Evolutionary conservation across 257 asterid species (phyloP), one percentile per base, ranked within the genome.

Genomic region (Anisodus tanguticus): DNA sequence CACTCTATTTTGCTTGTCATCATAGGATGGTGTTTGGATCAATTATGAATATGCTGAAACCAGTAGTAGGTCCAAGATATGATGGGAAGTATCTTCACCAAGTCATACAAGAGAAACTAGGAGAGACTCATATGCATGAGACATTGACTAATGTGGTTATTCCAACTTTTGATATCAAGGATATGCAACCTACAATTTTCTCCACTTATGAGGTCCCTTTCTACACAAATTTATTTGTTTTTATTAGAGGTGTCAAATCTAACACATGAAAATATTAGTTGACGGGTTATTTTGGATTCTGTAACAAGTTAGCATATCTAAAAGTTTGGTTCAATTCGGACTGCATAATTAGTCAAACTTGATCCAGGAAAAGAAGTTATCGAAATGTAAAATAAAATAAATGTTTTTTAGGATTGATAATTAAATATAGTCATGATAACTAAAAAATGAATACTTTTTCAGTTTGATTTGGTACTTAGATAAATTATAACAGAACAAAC

Each of bases 151-250:
- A 94, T 66, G 91, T 91, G 39, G 89, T 94, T 37, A 90, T 94
- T 49, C 97, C 98, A 9, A 88, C 98, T 55, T 94, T 94, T 53
- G 98, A 92, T 64, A 91, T 94, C 12, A 90, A 89, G 86, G 69
- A 83, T 8, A 26, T 92, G 62, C 98, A 94, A 87, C 98, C 97
- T 3, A 91, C 90, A 2, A 86, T 93, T 16, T 93, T 93, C 85
- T 88, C 93, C 8, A 84, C 92, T 0, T 89, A 82, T 79, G 90
- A 92, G 92, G 94, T 91, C 15, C 3, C 1, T 19, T 41, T 7
- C n/a, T 62, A 26, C 35, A 70, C 4, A 16, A 8, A 16, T 39
- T 39, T 37, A 16, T 4, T 11, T 8, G 1, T 3, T 70, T 45
- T 45, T 16, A 17, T 17, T 16, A 39, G 15, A 4, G 13, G 16